Evolutionary conservation across 2,329 filamentous ascomycete genomes (phyloP).

Genomic region (Venturiaceae sp.): DNA sequence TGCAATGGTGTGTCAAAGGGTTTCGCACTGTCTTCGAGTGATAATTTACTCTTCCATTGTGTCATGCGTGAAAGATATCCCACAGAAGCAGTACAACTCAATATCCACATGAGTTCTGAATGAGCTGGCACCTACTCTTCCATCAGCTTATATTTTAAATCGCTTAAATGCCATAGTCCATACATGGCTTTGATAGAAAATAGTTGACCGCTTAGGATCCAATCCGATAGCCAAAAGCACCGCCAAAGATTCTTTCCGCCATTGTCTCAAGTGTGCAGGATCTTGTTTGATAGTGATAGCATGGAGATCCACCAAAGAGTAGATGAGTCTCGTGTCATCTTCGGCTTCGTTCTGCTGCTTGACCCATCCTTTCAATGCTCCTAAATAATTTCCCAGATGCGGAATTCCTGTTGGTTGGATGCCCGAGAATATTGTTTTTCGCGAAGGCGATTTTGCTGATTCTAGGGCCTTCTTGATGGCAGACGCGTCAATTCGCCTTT

Average conservation of each 20-base stretch:
- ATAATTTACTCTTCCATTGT: conserved; percentile 74
- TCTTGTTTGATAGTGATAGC: conserved; percentile 76
- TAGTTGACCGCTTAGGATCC: conserved; percentile 60
- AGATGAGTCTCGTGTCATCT: conserved; percentile 56
- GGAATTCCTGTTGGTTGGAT: conserved; percentile 95
- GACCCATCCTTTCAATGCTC: conserved; percentile 81
- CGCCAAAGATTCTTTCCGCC: conserved; percentile 67
- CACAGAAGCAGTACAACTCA: conserved; percentile 84
- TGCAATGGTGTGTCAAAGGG: conserved; percentile 55
- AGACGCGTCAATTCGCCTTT: neutral
- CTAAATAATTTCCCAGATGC: conserved; percentile 91
- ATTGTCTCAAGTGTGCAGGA: conserved; percentile 48
- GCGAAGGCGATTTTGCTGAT: neutral
- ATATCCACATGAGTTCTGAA: conserved; percentile 91
- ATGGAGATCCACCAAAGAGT: conserved; percentile 87
- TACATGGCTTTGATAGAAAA: conserved; percentile 79
- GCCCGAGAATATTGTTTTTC: conserved; percentile 64
- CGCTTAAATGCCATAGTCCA: conserved; percentile 16
- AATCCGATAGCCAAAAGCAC: conserved; percentile 76
- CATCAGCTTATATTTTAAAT: neutral
- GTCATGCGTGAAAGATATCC: conserved; percentile 98
- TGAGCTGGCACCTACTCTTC: conserved; percentile 58
- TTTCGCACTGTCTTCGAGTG: conserved; percentile 48
- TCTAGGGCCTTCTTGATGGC: neutral
- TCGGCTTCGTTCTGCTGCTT: conserved; percentile 58